Percentiles rank a stretch among this genome's conserved stretches.
Conservation (phyloP, 2,329 filamentous ascomycete species). For the Xylaria sp. region DNA sequence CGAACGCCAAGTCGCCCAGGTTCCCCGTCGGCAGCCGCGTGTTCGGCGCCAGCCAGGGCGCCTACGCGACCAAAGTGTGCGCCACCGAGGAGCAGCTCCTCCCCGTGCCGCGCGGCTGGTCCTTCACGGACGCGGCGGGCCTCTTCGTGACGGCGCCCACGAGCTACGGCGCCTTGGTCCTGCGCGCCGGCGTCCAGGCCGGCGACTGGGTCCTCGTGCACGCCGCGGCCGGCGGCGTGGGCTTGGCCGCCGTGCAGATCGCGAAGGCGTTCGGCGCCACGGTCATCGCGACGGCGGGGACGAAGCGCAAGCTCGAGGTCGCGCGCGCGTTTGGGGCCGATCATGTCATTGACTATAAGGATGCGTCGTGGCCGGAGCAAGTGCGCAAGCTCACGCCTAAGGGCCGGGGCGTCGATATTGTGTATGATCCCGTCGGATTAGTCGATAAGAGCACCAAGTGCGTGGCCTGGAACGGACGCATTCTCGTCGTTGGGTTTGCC, state of each 20-base stretch:
- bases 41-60: constrained; percentile 88
- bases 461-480: constrained; percentile 89
- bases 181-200: constrained; percentile 77
- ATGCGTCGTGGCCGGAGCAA: constrained; percentile 69
- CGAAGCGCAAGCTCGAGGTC: constrained; percentile 80
- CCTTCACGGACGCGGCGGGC: constrained; percentile 84
- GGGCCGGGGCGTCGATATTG: constrained; percentile 83
- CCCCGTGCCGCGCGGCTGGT: constrained; percentile 83
- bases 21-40: constrained; percentile 84
- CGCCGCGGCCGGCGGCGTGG: constrained; percentile 91
- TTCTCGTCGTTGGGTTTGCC: constrained; percentile 91
- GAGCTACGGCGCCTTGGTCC: constrained; percentile 84
- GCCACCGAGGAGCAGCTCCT: constrained; percentile 74
- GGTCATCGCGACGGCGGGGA: constrained; percentile 92
- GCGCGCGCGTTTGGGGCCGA: constrained; percentile 87
- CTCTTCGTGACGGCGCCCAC: constrained; percentile 94
- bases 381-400: constrained; percentile 83
- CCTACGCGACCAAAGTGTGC: constrained; percentile 81
- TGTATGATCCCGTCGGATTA: constrained; percentile 93
- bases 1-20: constrained; percentile 58
- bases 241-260: constrained; percentile 90
- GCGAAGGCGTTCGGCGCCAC: constrained; percentile 92
- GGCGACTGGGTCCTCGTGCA: constrained; percentile 92
- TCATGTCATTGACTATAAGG: constrained; percentile 80
- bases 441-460: constrained; percentile 91